phyloP scores from a whole-genome alignment of 1,284 basidiomycete genomes.

The Ustilago hordei region DNA sequence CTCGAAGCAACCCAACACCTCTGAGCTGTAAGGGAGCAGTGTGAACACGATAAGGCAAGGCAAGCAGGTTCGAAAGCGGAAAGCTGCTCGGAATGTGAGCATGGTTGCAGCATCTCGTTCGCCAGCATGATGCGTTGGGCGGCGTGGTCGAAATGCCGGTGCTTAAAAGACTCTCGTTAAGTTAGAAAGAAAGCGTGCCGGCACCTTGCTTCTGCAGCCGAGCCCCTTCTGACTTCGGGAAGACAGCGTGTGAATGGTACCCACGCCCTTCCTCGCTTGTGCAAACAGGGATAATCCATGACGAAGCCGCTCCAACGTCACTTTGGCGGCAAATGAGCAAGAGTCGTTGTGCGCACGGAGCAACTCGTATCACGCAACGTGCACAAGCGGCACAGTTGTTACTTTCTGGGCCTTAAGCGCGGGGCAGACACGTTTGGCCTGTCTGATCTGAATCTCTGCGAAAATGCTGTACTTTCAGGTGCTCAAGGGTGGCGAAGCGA shows the following conservation, averaged over 20 bases:
- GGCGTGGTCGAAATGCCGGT: constrained; percentile 4
- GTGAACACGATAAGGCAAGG: background rate
- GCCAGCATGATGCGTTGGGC: constrained; percentile 3
- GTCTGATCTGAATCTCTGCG: too few species aligned
- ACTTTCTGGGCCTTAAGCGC: background rate
- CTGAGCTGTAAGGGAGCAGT: background rate
- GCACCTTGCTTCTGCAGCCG: background rate
- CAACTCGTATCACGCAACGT: background rate
- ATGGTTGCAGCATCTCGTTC: background rate
- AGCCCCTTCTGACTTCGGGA: background rate
- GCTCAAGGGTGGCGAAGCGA: background rate
- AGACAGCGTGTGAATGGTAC: background rate
- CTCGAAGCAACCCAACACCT: too few species aligned
- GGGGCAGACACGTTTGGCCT: too few species aligned
- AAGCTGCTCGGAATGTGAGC: constrained; percentile 1
- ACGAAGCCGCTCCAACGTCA: constrained; percentile 1
- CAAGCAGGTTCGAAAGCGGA: background rate
- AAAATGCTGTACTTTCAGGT: too few species aligned
- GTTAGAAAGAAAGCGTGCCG: background rate
- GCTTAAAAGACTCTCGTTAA: background rate
- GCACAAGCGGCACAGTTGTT: background rate
- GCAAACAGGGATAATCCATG: background rate
- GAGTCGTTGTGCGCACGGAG: constrained; percentile 3
- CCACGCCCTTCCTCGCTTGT: constrained; percentile 10
- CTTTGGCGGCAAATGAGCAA: background rate